Conservation (phyloP, 2,329 filamentous ascomycete species). For the Berkeleyomyces basicola region DNA sequence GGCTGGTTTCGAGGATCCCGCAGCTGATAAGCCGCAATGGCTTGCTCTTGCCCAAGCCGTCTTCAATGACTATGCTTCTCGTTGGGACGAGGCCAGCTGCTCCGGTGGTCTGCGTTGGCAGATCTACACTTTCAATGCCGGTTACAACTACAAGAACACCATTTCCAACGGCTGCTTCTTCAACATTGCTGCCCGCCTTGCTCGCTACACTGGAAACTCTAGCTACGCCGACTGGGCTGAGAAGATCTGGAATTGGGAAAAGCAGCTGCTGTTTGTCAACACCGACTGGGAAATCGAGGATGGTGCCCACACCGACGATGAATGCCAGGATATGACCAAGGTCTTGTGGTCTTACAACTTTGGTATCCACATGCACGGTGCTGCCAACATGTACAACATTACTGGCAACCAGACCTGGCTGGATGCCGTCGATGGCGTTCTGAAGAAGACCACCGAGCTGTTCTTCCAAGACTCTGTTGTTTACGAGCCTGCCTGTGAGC, state of each 20-base stretch:
- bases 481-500: conserved; percentile 52
- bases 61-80: conserved; percentile 58
- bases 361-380: conserved; percentile 46
- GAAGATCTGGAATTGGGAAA: conserved; percentile 51
- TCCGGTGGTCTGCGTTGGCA: conserved; percentile 72
- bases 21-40: conserved; percentile 49
- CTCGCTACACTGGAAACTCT: conserved; percentile 59
- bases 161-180: conserved; percentile 56
- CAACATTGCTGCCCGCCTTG: conserved; percentile 53
- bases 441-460: conserved; percentile 30
- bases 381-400: conserved; percentile 45
- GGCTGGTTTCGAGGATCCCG: conserved; percentile 54
- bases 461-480: conserved; percentile 42
- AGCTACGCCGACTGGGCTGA: conserved; percentile 66
- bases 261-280: conserved; percentile 37
- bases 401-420: conserved; percentile 38
- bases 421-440: conserved; percentile 39
- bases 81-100: conserved; percentile 52
- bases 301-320: conserved; percentile 24
- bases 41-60: conserved; percentile 62
- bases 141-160: conserved; percentile 51
- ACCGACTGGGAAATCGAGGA: conserved; percentile 38
- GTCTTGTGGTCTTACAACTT: conserved; percentile 48
- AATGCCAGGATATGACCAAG: conserved; percentile 37
- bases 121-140: conserved; percentile 61